Evolutionary conservation across 2,329 filamentous ascomycete species (phyloP), one percentile per base, ranked within the genome.

Genomic region (Simplicillium sp.): DNA sequence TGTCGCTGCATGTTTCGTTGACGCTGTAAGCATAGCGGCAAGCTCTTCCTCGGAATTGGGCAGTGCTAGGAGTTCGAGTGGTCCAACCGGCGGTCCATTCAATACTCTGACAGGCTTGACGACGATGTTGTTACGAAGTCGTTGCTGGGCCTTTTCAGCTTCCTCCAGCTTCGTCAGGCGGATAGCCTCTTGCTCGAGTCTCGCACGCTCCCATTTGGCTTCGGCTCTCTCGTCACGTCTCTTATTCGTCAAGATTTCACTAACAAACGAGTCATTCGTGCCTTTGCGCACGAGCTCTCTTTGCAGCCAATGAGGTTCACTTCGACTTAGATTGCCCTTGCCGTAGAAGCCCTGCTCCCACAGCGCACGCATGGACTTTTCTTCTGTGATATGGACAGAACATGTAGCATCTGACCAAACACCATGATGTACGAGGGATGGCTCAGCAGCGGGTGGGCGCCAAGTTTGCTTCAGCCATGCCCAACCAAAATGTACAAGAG

Each of bases 281-380:
- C 84, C 84, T 44, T 73, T 73, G 38, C 82, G 75, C 20, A 82
- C 80, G 59, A 86, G 83, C 61, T 95, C 87, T 47, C 84, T 74
- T 48, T 85, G 84, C 38, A 95, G 62, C 92, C 92, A 98, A 50
- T 81, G 92, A 3, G 90, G 90, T 59, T 98, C 90, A 68, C 89
- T 96, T 52, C 94, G 80, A 66, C 89, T 96, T 44, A 97, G 68
- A 51, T 71, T 90, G 35, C 92, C 92, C 61, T 96, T 96, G 37
- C 94, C 94, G 61, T 90, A 98, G 64, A 98, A 98, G 5, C 92
- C 92, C 66, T 94, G 87, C 61, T 95, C 86, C 92, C 94, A 98
- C 17, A 98, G 64, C 1, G 82, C 87, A 41, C 84, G 74, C 46
- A 94, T 82, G 3, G 87, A 82, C 41, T 72, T 70, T 18, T 79